These are phyloP conservation scores for Paecilomyces variotii DNA, from an alignment of 2,329 filamentous ascomycete species.

Conservation along the genomic window DNA sequence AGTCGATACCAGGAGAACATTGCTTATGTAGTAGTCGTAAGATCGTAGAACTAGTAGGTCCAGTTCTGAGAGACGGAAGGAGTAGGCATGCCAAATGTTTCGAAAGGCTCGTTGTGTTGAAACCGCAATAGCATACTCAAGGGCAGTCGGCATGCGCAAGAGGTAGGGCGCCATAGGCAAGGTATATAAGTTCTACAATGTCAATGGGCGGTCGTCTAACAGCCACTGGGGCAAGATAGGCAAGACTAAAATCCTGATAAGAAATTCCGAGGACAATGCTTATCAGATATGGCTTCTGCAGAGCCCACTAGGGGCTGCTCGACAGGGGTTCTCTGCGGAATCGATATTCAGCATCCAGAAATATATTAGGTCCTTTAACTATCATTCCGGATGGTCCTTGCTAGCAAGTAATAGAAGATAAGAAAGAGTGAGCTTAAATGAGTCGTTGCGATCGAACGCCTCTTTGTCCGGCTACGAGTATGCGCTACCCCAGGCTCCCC, in stretches of 20 bases:
- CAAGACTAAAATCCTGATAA: background rate
- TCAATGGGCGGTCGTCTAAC: background rate
- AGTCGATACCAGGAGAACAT: conserved; percentile 1
- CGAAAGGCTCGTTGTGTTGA: background rate
- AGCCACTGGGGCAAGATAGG: background rate
- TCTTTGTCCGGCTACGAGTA: too few relatives aligned
- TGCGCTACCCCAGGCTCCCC: background rate
- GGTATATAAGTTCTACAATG: background rate
- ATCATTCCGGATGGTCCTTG: too few relatives aligned
- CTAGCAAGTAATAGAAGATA: background rate
- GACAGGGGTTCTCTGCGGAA: background rate
- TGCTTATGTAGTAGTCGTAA: background rate
- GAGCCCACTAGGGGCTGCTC: background rate
- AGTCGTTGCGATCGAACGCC: background rate
- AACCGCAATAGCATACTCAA: background rate
- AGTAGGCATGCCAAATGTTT: background rate
- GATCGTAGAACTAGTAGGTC: background rate
- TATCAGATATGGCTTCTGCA: background rate
- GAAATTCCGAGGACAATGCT: background rate
- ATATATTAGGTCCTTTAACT: background rate
- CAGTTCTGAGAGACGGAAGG: background rate
- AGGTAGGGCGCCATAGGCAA: background rate
- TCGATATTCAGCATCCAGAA: background rate
- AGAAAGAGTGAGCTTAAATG: background rate
- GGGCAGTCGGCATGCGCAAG: background rate